A percentile compares a stretch with the other conserved stretches of the same genome.
Evolutionary conservation across 352 stramenopile species (phyloP).

Genomic region (Globisporangium splendens): DNA sequence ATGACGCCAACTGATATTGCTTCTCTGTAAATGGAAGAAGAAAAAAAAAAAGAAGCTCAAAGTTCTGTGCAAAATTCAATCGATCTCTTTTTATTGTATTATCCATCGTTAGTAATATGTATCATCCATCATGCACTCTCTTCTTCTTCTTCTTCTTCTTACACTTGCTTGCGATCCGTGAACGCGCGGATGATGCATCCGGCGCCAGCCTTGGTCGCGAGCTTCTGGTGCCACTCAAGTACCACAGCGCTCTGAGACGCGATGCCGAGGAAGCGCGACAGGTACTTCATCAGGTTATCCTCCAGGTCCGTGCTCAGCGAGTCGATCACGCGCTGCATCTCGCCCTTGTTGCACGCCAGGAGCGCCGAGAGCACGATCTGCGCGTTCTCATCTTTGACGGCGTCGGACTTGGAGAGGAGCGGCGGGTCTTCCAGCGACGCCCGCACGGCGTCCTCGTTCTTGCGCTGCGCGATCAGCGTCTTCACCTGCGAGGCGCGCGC

Average conservation of each 20-base stretch:
- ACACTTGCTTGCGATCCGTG: constrained; percentile 88
- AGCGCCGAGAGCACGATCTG: constrained; percentile 74
- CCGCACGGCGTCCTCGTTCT: constrained; percentile 78
- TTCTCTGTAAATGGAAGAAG: not conserved
- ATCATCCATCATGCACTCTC: not conserved
- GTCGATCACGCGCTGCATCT: constrained; percentile 83
- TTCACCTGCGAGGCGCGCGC: constrained; percentile 63
- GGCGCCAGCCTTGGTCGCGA: constrained; percentile 76
- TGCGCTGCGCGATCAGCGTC: constrained; percentile 66
- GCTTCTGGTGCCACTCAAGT: constrained; percentile 88
- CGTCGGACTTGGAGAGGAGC: constrained; percentile 54
- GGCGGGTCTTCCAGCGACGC: constrained; percentile 73
- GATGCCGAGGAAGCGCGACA: constrained; percentile 75
- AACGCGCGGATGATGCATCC: constrained; percentile 88
- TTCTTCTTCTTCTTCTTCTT: constrained; percentile 13
- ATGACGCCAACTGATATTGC: not conserved
- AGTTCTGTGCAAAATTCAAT: not conserved
- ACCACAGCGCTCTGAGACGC: constrained; percentile 76
- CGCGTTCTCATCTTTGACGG: constrained; percentile 71
- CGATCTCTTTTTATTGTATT: too few relatives aligned
- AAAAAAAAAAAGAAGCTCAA: not conserved
- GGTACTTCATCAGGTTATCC: constrained; percentile 89
- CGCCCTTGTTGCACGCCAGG: constrained; percentile 83
- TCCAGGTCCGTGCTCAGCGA: constrained; percentile 60
- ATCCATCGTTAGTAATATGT: constrained; percentile 1